Conservation (phyloP, 2,329 filamentous ascomycete genomes). For the Epichloe hybrida region DNA sequence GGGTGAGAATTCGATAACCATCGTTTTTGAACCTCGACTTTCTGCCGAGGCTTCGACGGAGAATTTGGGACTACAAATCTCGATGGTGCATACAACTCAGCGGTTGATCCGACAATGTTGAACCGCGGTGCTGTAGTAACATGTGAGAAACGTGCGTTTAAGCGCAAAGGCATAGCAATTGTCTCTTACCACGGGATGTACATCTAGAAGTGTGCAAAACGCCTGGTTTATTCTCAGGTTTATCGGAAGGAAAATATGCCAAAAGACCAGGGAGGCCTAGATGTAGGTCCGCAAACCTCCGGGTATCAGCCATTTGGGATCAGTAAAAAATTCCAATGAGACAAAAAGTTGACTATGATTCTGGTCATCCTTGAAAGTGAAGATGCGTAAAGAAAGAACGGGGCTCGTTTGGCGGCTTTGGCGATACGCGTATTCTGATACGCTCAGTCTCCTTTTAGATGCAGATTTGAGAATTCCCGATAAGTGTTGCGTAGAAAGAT, state of each 20-base stretch:
- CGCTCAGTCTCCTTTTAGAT: not conserved
- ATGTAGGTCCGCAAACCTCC: slow-evolving; percentile 17
- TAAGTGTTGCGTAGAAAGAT: not conserved
- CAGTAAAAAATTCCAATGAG: slow-evolving; percentile 17
- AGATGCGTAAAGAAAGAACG: too few relatives aligned
- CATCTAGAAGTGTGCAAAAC: slow-evolving; percentile 18
- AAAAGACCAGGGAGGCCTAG: slow-evolving; percentile 21
- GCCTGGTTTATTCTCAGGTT: slow-evolving; percentile 13
- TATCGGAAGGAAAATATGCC: slow-evolving; percentile 16
- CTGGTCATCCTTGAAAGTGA: slow-evolving; percentile 4
- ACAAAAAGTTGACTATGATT: slow-evolving; percentile 12
- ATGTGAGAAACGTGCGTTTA: not conserved
- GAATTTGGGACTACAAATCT: slow-evolving; percentile 12
- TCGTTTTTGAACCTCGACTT: slow-evolving; percentile 25
- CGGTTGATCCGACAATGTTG: slow-evolving; percentile 18
- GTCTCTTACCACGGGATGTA: slow-evolving; percentile 14
- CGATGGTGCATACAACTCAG: slow-evolving; percentile 22
- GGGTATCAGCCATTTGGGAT: slow-evolving; percentile 25
- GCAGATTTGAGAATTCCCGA: not conserved
- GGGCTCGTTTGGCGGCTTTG: not conserved
- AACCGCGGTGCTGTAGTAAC: slow-evolving; percentile 18
- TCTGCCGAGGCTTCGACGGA: slow-evolving; percentile 16
- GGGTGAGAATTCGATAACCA: slow-evolving; percentile 40
- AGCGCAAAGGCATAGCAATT: not conserved
- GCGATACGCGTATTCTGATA: not conserved